A percentile compares a stretch with the other conserved stretches of the same genome.
phyloP scores from a whole-genome alignment of 768 basidiomycete genomes.

The Clavulina sp. region DNA sequence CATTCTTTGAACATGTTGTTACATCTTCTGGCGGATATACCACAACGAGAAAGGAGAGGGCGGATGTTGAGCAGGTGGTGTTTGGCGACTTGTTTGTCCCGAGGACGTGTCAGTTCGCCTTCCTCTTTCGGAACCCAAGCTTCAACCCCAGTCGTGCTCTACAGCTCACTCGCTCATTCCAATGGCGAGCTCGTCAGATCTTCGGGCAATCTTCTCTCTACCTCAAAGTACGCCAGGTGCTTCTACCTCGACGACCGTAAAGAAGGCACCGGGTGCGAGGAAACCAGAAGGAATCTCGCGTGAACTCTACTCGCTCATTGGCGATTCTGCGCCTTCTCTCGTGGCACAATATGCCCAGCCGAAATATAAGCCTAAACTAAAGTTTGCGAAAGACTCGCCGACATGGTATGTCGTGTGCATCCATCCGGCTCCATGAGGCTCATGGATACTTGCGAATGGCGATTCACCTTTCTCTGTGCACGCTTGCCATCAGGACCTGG shows the following conservation, averaged over 20 bases:
- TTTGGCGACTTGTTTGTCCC: no score
- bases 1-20: no score
- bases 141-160: no score
- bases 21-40: no score
- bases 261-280: conserved; percentile 20
- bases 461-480: not conserved
- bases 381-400: conserved; percentile 41
- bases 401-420: conserved; percentile 39
- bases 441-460: not conserved
- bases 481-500: conserved; percentile 40
- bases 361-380: conserved; percentile 74
- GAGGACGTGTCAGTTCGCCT: no score
- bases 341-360: conserved; percentile 66
- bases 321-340: conserved; percentile 77
- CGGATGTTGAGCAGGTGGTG: no score
- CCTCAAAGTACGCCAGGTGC: conserved; percentile 29
- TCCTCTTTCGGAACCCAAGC: no score
- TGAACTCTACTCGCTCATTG: conserved; percentile 87
- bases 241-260: conserved; percentile 26
- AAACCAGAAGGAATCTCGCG: conserved; percentile 85
- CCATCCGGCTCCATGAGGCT: no score
- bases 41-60: no score
- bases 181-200: conserved; percentile 39
- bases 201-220: conserved; percentile 68
- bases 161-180: no score